A percentile compares a stretch with the other conserved stretches of the same genome.
Evolutionary conservation across 352 stramenopile genomes (phyloP).

Genomic region (Sclerospora graminicola): DNA sequence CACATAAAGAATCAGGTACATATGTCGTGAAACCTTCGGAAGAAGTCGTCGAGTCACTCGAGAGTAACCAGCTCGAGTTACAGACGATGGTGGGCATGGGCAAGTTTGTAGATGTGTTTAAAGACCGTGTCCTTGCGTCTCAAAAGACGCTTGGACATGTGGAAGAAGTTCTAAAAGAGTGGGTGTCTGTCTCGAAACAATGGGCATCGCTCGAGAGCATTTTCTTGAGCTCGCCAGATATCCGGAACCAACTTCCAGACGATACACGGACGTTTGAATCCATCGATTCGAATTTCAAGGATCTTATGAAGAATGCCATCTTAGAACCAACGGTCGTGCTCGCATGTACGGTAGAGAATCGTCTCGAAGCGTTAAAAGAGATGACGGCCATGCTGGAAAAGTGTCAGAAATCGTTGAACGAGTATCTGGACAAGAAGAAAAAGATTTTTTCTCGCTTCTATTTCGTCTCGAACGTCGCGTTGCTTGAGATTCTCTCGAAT

Average conservation of each 20-base stretch:
- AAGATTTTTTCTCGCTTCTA: too few relatives aligned
- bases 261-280: constrained; percentile 82
- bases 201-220: constrained; percentile 85
- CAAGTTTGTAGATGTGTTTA: constrained; percentile 89
- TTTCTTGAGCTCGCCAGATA: constrained; percentile 83
- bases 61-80: constrained; percentile 81
- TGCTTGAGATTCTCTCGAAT: too few relatives aligned
- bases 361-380: constrained; percentile 73
- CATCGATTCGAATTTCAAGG: constrained; percentile 87
- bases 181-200: constrained; percentile 81
- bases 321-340: constrained; percentile 75
- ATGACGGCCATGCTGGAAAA: constrained; percentile 86
- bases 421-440: too few relatives aligned
- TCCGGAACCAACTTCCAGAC: constrained; percentile 79
- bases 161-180: constrained; percentile 82
- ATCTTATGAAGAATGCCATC: constrained; percentile 86
- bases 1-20: constrained; percentile 77
- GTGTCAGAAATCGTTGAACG: constrained; percentile 83
- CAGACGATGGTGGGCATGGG: constrained; percentile 87
- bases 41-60: constrained; percentile 76
- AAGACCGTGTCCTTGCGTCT: constrained; percentile 64
- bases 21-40: constrained; percentile 82
- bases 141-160: constrained; percentile 80
- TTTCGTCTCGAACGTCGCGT: too few relatives aligned
- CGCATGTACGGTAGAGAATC: constrained; percentile 67